Evolutionary conservation across 2,329 filamentous ascomycete genomes (phyloP), one percentile per base, ranked within the genome.

Genomic region (Aureobasidium pullulans): DNA sequence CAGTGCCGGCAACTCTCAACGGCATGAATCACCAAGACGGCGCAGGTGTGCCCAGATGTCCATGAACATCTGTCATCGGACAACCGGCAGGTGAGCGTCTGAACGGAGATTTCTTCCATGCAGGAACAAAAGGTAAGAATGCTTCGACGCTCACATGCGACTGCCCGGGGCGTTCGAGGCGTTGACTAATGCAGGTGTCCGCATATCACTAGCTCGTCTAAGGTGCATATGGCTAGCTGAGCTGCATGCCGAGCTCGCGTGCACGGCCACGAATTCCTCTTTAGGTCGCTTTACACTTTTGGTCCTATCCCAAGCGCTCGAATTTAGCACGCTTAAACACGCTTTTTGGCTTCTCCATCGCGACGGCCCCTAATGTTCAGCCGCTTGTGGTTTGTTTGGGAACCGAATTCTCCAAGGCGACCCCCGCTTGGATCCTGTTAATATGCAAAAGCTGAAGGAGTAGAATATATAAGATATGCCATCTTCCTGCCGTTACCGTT

Each of bases 221-320:
- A 43, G 23, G 37, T 40, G 34, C 23, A 29, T 42, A 16, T 32
- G 50, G 52, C 52, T 36, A 11, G 52, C 52, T 56, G 52, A 56
- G 40, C n/a, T 56, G 39, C 52, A 44, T 34, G 11, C 7, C 52
- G 31, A 46, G 52, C 23, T 54, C 50, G 50, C 16, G 36, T 36
- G 52, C 52, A 56, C 52, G 52, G 39, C 31, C 7, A 15, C 16
- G 13, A 15, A 3, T 56, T 56, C 52, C 32, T 56, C 52, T 56
- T 46, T 56, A 40, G 52, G 40, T 46, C 40, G 52, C 39, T 46
- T 56, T 37, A 46, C 40, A 56, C 50, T 54, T 56, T 47, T 40
- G n/a, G 5, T 3, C 16, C 29, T 8, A 28, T 36, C 37, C 9
- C 31, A 36, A 44, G 40, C 40, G 16, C 29, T 15, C 52, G 37